Base-by-base conservation (phyloP, 495 filamentous ascomycete species). In the Trichoderma gamsii region DNA sequence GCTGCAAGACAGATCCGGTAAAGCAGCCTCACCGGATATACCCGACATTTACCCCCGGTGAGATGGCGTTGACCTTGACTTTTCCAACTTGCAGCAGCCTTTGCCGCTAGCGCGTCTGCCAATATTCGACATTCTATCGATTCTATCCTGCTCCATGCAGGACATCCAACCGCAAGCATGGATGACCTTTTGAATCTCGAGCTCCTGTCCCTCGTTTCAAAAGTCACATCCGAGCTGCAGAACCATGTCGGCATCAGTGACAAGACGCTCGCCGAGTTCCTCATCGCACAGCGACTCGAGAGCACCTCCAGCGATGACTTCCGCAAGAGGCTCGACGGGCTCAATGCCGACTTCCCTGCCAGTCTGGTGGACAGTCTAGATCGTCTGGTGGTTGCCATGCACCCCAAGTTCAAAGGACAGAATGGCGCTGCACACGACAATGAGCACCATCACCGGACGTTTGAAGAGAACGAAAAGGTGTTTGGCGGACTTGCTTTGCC, bases 201-300 rank as follows among this genome's bases (percentile, higher is more conserved):
- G 81, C 82, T 96, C 70, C 87, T 98, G 69, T 96, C 92, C 70
- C 87, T 99, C 68, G 93, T 98, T 70, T 93, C 92, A 61, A 96
- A 94, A 78, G 92, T 99, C 72, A 97, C 92, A 44, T 92, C 89
- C 41, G 95, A 99, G 80, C 82, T 98, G 56, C 89, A 92, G 71
- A 99, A 99, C 78, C 91, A 99, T 79, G 79, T 99, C 66, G 92
- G 94, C 41, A 88, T 97, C 73, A 90, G 82, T 77, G 94, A 99
- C 75, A 97, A 96, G 80, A 97, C 92, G 1, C 82, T 98, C 21
- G 93, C 95, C 65, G 95, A 98, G 77, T 99, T 96, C 76, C 85
- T 98, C 67, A 97, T 99, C 71, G 91, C 88, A 69, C 91, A 96
- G 71, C 92, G 96, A 72, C 74, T 89, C 72, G 86, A 93, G 87